Base-by-base conservation (phyloP, 1,284 basidiomycete species). In the Ustilago xerochloae region DNA sequence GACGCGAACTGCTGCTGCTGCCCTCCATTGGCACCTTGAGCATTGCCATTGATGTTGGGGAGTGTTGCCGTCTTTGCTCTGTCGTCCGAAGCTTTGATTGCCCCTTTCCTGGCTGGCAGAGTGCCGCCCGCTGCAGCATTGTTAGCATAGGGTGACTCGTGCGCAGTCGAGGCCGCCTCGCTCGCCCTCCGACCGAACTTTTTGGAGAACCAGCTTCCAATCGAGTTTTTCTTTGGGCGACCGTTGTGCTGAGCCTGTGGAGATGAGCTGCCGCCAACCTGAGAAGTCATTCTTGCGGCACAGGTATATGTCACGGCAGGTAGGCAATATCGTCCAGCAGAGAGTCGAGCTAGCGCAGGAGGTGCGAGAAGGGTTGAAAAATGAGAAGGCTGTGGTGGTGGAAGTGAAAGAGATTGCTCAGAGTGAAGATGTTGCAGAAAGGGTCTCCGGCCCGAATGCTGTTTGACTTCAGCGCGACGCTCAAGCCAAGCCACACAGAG, bases 201-300 rank as follows among this genome's bases (percentile, higher is more conserved):
- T 15, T 72, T 70, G 3, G 74, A 66, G 45, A 80, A 80, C 73
- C 73, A 75, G 50, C 61, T 75, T 28, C 73, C 73, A 39, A 75
- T 71, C 33, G 68, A 63, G 52, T 71, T 71, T 51, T 75, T 71
- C 48, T 71, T 71, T 12, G 43, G 54, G 18, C 68, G 63, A 20
- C 48, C 60, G n/a, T 48, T 28, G 10, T 38, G 45, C 36, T 55
- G 60, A 26, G 41, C 18, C 30, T 41, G 60, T n/a, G 60, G 24
- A 18, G 66, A 43, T 28, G 61, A 36, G 55, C 52, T 43, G 33
- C 43, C 53, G 33, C 26, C 51, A 20, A 22, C 28, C 8, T 28
- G 51, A 24, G 51, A 29, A 38, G 49, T 53, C 46, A 63, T 50
- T 13, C 29, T 32, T 36, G 41, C 35, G 26, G 29, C 22, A 20